Evolutionary conservation across 305 asterid species (phyloP).

Genomic region (Fraxinus dipetala): DNA sequence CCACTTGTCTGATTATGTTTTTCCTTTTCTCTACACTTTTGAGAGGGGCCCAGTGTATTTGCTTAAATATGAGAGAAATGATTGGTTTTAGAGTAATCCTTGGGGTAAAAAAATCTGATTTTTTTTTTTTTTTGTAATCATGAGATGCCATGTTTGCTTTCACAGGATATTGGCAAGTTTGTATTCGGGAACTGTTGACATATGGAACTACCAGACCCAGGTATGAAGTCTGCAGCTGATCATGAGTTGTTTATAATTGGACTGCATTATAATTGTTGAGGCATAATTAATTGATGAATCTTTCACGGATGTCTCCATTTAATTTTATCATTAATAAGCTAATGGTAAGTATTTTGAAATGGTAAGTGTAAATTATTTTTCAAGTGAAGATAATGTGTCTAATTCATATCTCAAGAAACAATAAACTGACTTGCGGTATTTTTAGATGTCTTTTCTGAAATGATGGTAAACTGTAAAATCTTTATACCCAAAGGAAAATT

Average conservation of each 20-base stretch:
- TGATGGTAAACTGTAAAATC: neutral
- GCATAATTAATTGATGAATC: neutral
- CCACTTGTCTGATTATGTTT: slow-evolving; percentile 1
- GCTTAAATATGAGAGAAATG: slow-evolving; percentile 10
- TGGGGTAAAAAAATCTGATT: neutral
- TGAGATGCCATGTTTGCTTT: slow-evolving; percentile 16
- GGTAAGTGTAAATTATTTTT: neutral
- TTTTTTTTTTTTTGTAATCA: slow-evolving; percentile 8
- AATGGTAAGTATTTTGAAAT: neutral
- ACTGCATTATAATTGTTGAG: neutral
- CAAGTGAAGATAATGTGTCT: slow-evolving; percentile 13
- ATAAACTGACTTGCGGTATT: neutral
- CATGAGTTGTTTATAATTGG: neutral
- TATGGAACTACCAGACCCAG: slow-evolving; percentile 76
- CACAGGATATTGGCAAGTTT: slow-evolving; percentile 70
- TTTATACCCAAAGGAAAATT: neutral
- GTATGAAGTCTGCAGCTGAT: slow-evolving; percentile 29
- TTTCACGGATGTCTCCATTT: neutral
- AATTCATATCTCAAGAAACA: slow-evolving; percentile 1
- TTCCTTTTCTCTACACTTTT: slow-evolving; percentile 5
- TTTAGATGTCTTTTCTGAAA: neutral
- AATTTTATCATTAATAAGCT: neutral
- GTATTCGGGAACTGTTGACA: slow-evolving; percentile 64
- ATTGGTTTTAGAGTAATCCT: neutral
- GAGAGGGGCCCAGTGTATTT: slow-evolving; percentile 7